These are phyloP conservation scores for Solanum arcanum DNA, from an alignment of 257 asterid genomes.

Conservation along the genomic window DNA sequence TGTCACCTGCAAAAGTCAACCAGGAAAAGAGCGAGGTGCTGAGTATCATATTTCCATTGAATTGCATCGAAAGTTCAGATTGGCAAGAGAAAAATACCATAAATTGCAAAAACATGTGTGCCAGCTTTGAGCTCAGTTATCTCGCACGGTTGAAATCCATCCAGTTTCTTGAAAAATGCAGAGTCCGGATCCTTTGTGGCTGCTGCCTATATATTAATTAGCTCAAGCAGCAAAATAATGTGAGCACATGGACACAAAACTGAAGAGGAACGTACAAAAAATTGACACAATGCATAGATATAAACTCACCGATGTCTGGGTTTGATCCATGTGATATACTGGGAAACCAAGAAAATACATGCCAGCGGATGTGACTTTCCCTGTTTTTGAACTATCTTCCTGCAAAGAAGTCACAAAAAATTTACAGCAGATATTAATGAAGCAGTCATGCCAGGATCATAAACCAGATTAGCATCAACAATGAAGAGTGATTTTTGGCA, in stretches of 20 bases:
- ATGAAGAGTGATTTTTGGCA: background rate
- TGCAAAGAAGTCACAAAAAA: slow-evolving; percentile 1
- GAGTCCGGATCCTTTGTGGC: slow-evolving; percentile 85
- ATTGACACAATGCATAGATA: background rate
- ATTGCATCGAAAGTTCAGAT: background rate
- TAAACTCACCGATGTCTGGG: slow-evolving; percentile 57
- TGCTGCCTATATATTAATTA: slow-evolving; percentile 27
- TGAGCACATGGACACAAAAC: background rate
- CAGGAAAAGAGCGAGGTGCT: slow-evolving; percentile 2
- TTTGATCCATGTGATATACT: slow-evolving; percentile 74
- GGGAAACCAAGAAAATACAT: slow-evolving; percentile 95
- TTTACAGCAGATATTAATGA: background rate
- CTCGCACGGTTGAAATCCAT: slow-evolving; percentile 97
- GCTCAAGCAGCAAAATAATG: slow-evolving; percentile 3
- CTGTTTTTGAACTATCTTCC: slow-evolving; percentile 93
- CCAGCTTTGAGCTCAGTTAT: slow-evolving; percentile 79
- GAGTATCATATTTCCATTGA: slow-evolving; percentile 4
- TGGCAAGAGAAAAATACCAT: slow-evolving; percentile 42
- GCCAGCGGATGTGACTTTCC: slow-evolving; percentile 82
- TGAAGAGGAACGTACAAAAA: background rate
- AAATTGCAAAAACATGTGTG: slow-evolving; percentile 82
- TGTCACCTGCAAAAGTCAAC: slow-evolving; percentile 55
- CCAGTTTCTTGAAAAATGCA: slow-evolving; percentile 86
- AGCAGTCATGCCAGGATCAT: background rate
- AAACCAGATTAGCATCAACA: background rate